phyloP scores from a whole-genome alignment of 73 alveolate genomes.

The Effrenium voratum region DNA sequence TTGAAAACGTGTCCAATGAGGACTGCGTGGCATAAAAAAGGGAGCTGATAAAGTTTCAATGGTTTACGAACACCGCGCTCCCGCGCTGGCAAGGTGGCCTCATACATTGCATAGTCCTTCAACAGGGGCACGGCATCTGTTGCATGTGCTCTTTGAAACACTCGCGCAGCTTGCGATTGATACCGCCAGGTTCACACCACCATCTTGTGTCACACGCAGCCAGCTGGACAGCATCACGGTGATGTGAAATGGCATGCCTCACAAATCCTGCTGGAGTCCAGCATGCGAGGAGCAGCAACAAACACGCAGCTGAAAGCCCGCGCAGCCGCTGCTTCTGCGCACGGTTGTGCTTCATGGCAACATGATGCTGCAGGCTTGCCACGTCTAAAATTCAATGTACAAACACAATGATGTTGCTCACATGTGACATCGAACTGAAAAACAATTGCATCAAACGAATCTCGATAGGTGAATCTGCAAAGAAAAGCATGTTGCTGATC shows the following conservation, averaged over 20 bases:
- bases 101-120: conserved; percentile 2
- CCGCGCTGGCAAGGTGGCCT: conserved; percentile 19
- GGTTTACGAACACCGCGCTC: not conserved
- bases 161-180: conserved; percentile 10
- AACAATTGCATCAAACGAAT: too few species aligned
- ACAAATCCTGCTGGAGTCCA: conserved; percentile 31
- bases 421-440: too few species aligned
- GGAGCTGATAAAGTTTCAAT: conserved; percentile 5
- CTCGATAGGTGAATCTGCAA: too few species aligned
- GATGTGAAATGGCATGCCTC: conserved; percentile 14
- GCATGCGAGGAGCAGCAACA: not conserved
- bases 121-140: conserved; percentile 3
- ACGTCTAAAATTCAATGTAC: too few species aligned
- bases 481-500: too few species aligned
- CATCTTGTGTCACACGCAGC: conserved; percentile 20
- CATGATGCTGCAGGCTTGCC: too few species aligned
- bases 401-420: too few species aligned
- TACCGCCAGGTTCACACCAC: conserved; percentile 27
- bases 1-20: not conserved
- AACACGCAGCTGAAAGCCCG: conserved; percentile 5
- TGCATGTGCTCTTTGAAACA: conserved; percentile 14
- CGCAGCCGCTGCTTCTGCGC: not conserved
- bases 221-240: not conserved
- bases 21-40: conserved; percentile 11
- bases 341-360: conserved; percentile 20